These are phyloP conservation scores for Serendipita sp. DNA, from an alignment of 768 basidiomycete species.

Conservation along the genomic window DNA sequence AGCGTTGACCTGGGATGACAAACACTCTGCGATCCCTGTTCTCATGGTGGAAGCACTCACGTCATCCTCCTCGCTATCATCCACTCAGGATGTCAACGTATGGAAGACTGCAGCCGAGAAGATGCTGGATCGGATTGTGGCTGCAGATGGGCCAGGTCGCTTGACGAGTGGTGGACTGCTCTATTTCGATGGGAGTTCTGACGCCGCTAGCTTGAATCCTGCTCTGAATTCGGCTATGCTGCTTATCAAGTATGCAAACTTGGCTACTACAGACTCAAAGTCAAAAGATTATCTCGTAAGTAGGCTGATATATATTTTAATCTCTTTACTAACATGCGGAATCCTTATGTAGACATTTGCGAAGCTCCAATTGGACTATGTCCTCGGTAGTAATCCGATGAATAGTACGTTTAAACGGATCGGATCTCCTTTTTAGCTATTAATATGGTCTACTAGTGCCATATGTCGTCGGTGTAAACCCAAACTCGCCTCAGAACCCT, in stretches of 20 bases:
- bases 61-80: slow-evolving; percentile 32
- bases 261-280: slow-evolving; percentile 48
- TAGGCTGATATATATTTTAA: background rate
- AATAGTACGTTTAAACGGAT: slow-evolving; percentile 33
- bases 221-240: slow-evolving; percentile 80
- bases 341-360: slow-evolving; percentile 43
- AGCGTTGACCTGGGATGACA: slow-evolving; percentile 83
- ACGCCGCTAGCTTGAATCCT: slow-evolving; percentile 65
- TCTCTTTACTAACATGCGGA: slow-evolving; percentile 4
- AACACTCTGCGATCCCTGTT: slow-evolving; percentile 58
- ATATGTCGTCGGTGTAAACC: slow-evolving; percentile 78
- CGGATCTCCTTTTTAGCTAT: background rate
- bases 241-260: slow-evolving; percentile 53
- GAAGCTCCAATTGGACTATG: slow-evolving; percentile 62
- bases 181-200: slow-evolving; percentile 71
- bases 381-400: slow-evolving; percentile 82
- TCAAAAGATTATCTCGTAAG: slow-evolving; percentile 43
- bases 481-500: slow-evolving; percentile 80
- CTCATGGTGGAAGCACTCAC: slow-evolving; percentile 60
- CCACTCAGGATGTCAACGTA: slow-evolving; percentile 35
- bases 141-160: slow-evolving; percentile 35
- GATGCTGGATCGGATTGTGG: slow-evolving; percentile 60
- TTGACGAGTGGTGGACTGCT: slow-evolving; percentile 65
- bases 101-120: slow-evolving; percentile 60
- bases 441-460: slow-evolving; percentile 30